A percentile compares a stretch with the other conserved stretches of the same genome.
Conservation (phyloP, 2,329 filamentous ascomycete genomes). For the Cladobotryum protrusum region DNA sequence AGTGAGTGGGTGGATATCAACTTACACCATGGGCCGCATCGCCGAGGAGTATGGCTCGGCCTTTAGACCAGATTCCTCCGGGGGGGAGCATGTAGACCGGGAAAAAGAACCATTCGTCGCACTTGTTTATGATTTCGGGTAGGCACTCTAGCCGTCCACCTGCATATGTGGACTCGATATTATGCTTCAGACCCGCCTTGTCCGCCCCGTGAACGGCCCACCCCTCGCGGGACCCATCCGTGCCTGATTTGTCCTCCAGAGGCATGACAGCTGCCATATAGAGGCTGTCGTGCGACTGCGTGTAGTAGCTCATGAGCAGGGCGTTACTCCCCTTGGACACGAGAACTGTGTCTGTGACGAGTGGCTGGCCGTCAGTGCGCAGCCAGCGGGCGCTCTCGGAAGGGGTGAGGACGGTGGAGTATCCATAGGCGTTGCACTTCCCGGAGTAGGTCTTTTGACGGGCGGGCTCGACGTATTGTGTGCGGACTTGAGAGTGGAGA, state of each 20-base stretch:
- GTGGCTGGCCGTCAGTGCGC: conserved; percentile 14
- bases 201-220: conserved; percentile 19
- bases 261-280: conserved; percentile 19
- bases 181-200: conserved; percentile 14
- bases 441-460: conserved; percentile 28
- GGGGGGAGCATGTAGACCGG: conserved; percentile 29
- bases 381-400: conserved; percentile 6
- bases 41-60: conserved; percentile 43
- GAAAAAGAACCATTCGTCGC: conserved; percentile 27
- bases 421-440: conserved; percentile 20
- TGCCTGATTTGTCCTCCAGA: conserved; percentile 11
- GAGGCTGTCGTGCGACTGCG: conserved; percentile 13
- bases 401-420: conserved; percentile 7
- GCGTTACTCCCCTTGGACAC: conserved; percentile 16
- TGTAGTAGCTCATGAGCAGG: conserved; percentile 17
- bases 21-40: conserved; percentile 48
- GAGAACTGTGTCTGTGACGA: conserved; percentile 18
- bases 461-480: conserved; percentile 20
- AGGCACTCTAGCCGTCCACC: conserved; percentile 15
- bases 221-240: conserved; percentile 16
- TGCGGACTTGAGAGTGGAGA: conserved; percentile 31
- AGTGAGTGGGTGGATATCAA: not conserved
- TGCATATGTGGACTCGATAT: conserved; percentile 13
- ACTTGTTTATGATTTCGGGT: conserved; percentile 15
- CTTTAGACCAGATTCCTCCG: conserved; percentile 28